These are phyloP conservation scores for Neopestalotiopsis clavispora DNA, from an alignment of 2,329 filamentous ascomycete genomes.

Conservation along the genomic window DNA sequence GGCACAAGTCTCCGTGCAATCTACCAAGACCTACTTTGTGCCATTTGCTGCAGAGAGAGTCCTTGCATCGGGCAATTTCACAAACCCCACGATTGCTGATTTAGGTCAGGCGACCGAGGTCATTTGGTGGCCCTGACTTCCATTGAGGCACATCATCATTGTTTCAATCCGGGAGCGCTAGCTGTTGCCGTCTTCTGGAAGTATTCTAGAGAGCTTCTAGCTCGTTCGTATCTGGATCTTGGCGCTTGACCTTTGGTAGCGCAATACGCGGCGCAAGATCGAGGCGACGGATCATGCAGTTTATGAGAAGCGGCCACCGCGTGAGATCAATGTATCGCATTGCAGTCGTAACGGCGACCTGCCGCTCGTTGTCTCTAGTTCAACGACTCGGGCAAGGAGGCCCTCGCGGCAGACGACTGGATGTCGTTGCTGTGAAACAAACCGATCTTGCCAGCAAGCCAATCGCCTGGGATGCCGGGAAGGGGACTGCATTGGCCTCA, in stretches of 20 bases:
- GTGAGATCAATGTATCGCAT: slow-evolving; percentile 2
- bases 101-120: slow-evolving; percentile 10
- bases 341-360: background rate
- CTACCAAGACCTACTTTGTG: background rate
- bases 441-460: slow-evolving; percentile 1
- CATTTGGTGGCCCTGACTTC: slow-evolving; percentile 2
- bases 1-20: background rate
- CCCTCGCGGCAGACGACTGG: slow-evolving; percentile 1
- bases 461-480: slow-evolving; percentile 8
- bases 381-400: background rate
- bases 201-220: slow-evolving; percentile 15
- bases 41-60: background rate
- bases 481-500: background rate
- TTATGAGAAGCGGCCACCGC: background rate
- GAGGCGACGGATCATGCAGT: background rate
- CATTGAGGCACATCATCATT: slow-evolving; percentile 13
- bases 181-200: slow-evolving; percentile 14
- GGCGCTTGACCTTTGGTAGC: slow-evolving; percentile 6
- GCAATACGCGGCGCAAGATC: slow-evolving; percentile 3
- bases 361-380: slow-evolving; percentile 1
- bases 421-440: slow-evolving; percentile 7
- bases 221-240: slow-evolving; percentile 12
- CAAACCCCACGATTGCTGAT: slow-evolving; percentile 3
- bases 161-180: slow-evolving; percentile 11
- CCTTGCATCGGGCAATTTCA: slow-evolving; percentile 5